Evolutionary conservation across 225 moss, liverwort and hornwort species (phyloP), one percentile per base, ranked within the genome.

Genomic region (Straminergon stramineum): DNA sequence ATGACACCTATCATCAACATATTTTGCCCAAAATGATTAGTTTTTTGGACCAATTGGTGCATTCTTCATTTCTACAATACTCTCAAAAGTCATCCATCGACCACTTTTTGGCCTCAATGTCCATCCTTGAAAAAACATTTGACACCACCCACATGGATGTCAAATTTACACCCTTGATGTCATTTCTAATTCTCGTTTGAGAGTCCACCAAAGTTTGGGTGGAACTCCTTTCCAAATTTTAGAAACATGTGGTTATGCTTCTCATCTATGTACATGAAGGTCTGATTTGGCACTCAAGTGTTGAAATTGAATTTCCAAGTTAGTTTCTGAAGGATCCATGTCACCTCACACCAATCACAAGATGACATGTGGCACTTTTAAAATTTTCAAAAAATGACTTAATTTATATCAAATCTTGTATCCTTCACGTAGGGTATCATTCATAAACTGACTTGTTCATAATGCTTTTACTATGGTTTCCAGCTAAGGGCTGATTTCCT

Each of bases 401-500:
- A 9, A 60, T 60, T 60, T 60, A 60, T 26, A 24, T 24, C 8
- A 3, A 24, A 24, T 60, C 60, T 60, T 48, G 48, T 48, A 11
- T 24, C 60, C 24, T 11, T 60, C 60, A 24, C 24, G 11, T 60
- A 60, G 17, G 6, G 7, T 2, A 63, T 39, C 5, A 37, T 45
- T 35, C 43, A 57, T 62, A n/a, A 16, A n/a, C 6, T 86, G 17
- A 90, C 37, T 80, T 65, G 32, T 48, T 48, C 9, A 10, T 16
- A 51, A 45, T 51, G 35, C 51, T 41, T 4, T 28, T 51, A 3
- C 28, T 64, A 23, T 76, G 69, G 15, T 77, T 68, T 91, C 31
- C 90, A 98, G 98, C 87, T 93, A 2, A 89, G 87, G 35, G 84
- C 81, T 20, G 90, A 95, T 71, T 96, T 96, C 51, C 31, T 94